Evolutionary conservation across 257 asterid genomes (phyloP).

Genomic region (Ocimum tenuiflorum): DNA sequence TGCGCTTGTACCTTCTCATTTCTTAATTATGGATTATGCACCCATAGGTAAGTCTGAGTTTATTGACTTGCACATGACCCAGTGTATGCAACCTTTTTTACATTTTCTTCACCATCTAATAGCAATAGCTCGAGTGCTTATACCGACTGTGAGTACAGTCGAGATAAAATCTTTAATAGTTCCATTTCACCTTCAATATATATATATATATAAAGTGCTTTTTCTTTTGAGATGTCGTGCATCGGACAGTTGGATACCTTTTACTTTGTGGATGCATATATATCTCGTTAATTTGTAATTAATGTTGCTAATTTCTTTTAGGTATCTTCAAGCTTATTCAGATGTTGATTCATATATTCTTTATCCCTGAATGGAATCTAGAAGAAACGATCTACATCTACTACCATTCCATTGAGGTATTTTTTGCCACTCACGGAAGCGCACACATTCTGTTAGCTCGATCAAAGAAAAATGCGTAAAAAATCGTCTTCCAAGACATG

Average conservation of each 20-base stretch:
- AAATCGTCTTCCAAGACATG: too few relatives aligned
- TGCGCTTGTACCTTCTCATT: background rate
- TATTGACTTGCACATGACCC: too few relatives aligned
- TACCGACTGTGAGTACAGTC: too few relatives aligned
- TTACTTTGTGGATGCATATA: background rate
- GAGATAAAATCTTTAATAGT: too few relatives aligned
- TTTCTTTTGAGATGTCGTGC: too few relatives aligned
- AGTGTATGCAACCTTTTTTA: too few relatives aligned
- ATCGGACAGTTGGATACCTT: background rate
- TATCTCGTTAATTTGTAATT: background rate
- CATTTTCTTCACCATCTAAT: background rate
- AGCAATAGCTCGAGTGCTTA: background rate
- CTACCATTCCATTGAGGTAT: too few relatives aligned
- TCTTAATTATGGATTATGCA: too few relatives aligned
- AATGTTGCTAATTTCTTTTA: slow-evolving; percentile 21
- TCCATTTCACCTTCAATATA: background rate
- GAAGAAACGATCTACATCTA: background rate
- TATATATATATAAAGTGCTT: background rate
- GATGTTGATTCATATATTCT: slow-evolving; percentile 26
- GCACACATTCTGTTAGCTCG: background rate
- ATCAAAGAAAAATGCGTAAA: too few relatives aligned
- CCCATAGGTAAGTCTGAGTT: too few relatives aligned
- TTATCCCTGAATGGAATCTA: background rate
- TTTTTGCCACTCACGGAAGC: too few relatives aligned
- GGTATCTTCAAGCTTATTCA: slow-evolving; percentile 81